These are phyloP conservation scores for Blastobotrys apis DNA, from an alignment of 1,139 yeast species.

Conservation along the genomic window DNA sequence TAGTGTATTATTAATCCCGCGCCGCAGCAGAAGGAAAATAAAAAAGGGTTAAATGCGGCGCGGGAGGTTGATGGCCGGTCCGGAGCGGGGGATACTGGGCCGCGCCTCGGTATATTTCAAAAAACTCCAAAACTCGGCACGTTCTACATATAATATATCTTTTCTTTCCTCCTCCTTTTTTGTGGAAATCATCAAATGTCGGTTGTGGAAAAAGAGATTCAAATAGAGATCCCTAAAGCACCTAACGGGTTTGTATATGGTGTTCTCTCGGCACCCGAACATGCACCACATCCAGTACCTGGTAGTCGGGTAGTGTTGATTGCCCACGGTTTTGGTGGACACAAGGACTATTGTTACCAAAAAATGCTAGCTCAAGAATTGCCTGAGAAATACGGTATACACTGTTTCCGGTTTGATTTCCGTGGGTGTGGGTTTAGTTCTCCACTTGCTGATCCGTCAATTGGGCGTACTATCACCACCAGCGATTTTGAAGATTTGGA, in stretches of 20 bases:
- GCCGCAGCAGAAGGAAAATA: too few relatives aligned
- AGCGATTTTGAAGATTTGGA: slow-evolving; percentile 70
- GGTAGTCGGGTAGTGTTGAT: slow-evolving; percentile 41
- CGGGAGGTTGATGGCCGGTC: too few relatives aligned
- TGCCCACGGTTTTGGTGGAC: slow-evolving; percentile 81
- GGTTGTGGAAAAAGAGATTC: slow-evolving; percentile 1
- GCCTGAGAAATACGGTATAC: slow-evolving; percentile 56
- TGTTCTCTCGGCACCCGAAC: slow-evolving; percentile 18
- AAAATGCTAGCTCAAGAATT: slow-evolving; percentile 56
- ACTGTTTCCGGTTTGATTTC: slow-evolving; percentile 73
- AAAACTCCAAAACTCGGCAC: too few relatives aligned
- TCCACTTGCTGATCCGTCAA: slow-evolving; percentile 41
- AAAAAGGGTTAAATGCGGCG: too few relatives aligned
- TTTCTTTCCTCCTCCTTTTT: too few relatives aligned
- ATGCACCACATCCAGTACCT: slow-evolving; percentile 4
- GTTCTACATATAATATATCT: too few relatives aligned
- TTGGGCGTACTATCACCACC: slow-evolving; percentile 54
- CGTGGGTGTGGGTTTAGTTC: slow-evolving; percentile 80
- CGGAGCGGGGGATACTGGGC: too few relatives aligned
- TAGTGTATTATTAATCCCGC: too few relatives aligned
- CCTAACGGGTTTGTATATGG: slow-evolving; percentile 20
- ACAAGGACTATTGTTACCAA: slow-evolving; percentile 75
- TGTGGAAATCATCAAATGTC: too few relatives aligned
- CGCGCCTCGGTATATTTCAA: too few relatives aligned
- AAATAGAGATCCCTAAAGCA: slow-evolving; percentile 9